Evolutionary conservation across 192 early-diverging fungal genomes (phyloP).

Genomic region (Lunasporangiospora selenospora): DNA sequence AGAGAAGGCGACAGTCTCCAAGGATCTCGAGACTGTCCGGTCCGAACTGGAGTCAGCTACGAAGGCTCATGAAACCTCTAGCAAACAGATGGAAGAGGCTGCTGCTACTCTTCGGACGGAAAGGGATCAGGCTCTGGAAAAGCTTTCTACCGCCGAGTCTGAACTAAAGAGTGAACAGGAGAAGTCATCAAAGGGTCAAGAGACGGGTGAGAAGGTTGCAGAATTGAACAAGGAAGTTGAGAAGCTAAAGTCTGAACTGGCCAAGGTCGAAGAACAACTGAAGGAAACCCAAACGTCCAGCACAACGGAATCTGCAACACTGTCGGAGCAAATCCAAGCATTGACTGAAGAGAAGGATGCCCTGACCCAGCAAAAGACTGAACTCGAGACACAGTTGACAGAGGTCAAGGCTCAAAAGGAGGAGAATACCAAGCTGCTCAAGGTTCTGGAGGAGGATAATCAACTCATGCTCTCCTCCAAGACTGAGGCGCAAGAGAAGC

Average conservation of each 20-base stretch:
- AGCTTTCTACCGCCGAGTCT: conserved; percentile 1
- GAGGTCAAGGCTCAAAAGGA: conserved; percentile 24
- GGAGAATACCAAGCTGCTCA: conserved; percentile 25
- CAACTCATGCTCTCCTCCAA: conserved; percentile 36
- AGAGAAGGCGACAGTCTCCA: conserved; percentile 17
- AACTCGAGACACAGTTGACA: conserved; percentile 18
- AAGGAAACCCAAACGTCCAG: conserved; percentile 4
- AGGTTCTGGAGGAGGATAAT: conserved; percentile 44
- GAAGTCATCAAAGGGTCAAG: not conserved
- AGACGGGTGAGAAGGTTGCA: conserved; percentile 11
- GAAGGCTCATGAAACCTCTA: conserved; percentile 1
- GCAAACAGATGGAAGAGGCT: conserved; percentile 2
- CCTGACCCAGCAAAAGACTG: conserved; percentile 20
- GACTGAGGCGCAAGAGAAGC: conserved; percentile 48
- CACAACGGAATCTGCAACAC: conserved; percentile 7
- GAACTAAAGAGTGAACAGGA: conserved; percentile 19
- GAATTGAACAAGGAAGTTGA: conserved; percentile 25
- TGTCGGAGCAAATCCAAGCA: conserved; percentile 15
- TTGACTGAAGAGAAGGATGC: conserved; percentile 3
- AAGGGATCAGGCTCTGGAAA: conserved; percentile 11
- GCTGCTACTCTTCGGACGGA: conserved; percentile 3
- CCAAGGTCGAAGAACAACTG: conserved; percentile 14
- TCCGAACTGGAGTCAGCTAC: not conserved
- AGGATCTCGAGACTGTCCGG: conserved; percentile 13
- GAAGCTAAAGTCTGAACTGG: conserved; percentile 7